Base-by-base conservation (phyloP, 2,329 filamentous ascomycete species). In the Aspergillus spinulosporus region DNA sequence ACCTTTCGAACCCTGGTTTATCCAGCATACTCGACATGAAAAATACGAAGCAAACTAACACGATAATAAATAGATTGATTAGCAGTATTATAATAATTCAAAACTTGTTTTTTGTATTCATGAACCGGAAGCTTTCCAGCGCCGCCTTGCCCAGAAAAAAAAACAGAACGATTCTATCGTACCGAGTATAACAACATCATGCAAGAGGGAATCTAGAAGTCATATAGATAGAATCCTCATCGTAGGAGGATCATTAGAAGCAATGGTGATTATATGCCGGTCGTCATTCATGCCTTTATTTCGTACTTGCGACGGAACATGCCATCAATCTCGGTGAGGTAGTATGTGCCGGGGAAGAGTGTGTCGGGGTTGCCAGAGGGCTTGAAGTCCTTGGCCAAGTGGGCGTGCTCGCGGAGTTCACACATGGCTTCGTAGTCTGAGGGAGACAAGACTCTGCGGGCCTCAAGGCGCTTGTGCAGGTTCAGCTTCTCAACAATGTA, bases 281-380 rank as follows among this genome's bases (percentile, higher is more conserved):
- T 59, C 57, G 36, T 57, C 39, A 57, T 62, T 71, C 84, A 92
- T 74, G 82, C 86, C 83, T 92, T 89, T 78, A 92, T 72, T 55
- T 81, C 77, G 76, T 94, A 94, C 72, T 84, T 83, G 68, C 90
- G 85, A 79, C 88, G 87, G 86, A 90, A 94, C 88, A 91, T 91
- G 66, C 90, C 88, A 69, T 94, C 89, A 47, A 94, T 83, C 73
- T 87, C 86, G 70, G 84, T 85, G 57, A 94, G 82, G 78, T 92
- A 94, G 80, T 93, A 94, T 21, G 86, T 85, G 57, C 85, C 87
- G 58, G 82, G 76, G 59, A 73, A 71, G 56, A 94, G 82, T 64
- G 84, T 88, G 45, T 88, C 87, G 29, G 81, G 69, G 52, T 85
- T 85, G 56, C 90, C 90, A 67, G 81, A 74, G 59, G 90, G 90